phyloP scores from a whole-genome alignment of 1,284 basidiomycete genomes.

The Fomitopsis betulina region DNA sequence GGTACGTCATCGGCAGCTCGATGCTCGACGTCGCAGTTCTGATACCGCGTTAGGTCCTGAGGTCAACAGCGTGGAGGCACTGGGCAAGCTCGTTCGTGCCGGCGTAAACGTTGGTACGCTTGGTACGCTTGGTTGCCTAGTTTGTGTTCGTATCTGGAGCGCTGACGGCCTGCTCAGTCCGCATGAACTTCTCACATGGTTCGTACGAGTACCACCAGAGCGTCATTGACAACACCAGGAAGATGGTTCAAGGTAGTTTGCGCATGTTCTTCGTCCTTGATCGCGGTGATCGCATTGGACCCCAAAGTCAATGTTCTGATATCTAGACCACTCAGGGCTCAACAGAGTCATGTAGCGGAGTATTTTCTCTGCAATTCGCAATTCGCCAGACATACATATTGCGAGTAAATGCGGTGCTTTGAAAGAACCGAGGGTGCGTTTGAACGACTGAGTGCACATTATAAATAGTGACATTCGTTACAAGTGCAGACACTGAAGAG shows the following conservation, averaged over 20 bases:
- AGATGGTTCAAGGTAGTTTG: constrained; percentile 66
- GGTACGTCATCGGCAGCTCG: constrained; percentile 45
- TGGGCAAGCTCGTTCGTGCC: constrained; percentile 76
- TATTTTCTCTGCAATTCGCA: too few relatives aligned
- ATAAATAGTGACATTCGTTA: too few relatives aligned
- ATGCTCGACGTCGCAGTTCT: background rate
- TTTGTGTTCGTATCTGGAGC: constrained; percentile 2
- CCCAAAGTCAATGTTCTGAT: too few relatives aligned
- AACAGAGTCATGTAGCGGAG: too few relatives aligned
- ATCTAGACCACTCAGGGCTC: too few relatives aligned
- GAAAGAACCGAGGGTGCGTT: too few relatives aligned
- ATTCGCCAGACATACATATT: too few relatives aligned
- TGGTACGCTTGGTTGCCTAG: constrained; percentile 26
- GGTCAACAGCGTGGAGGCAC: constrained; percentile 85
- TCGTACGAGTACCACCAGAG: constrained; percentile 97
- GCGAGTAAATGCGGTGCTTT: too few relatives aligned
- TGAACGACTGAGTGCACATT: too few relatives aligned
- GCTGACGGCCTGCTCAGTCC: constrained; percentile 51
- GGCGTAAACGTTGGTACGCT: constrained; percentile 96
- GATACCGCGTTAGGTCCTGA: constrained; percentile 67
- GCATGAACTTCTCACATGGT: constrained; percentile 99
- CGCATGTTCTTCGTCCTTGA: background rate
- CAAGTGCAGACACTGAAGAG: too few relatives aligned
- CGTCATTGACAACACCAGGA: constrained; percentile 94
- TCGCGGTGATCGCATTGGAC: constrained; percentile 1